Percentiles rank a stretch among this genome's conserved stretches.
phyloP scores from a whole-genome alignment of 2,329 filamentous ascomycete species.

The Hysterium pulicare region DNA sequence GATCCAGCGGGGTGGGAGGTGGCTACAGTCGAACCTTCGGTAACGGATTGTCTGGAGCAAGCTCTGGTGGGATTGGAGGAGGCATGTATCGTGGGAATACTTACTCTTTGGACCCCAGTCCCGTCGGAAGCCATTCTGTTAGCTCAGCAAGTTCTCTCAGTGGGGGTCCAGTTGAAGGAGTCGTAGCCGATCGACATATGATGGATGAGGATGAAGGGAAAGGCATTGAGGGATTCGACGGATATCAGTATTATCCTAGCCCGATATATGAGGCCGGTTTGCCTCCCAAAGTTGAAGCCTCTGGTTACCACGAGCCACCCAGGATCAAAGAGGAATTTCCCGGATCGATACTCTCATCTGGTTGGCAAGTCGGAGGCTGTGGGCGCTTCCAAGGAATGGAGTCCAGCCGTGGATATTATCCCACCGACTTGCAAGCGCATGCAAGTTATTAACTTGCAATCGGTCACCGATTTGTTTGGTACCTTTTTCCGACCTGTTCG shows the following conservation, averaged over 20 bases:
- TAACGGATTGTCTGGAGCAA: constrained; percentile 30
- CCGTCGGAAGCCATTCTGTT: constrained; percentile 41
- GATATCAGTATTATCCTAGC: constrained; percentile 47
- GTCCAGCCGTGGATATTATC: constrained; percentile 46
- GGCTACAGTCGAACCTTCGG: constrained; percentile 35
- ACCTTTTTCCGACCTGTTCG: too few species aligned
- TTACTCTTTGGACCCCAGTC: constrained; percentile 39
- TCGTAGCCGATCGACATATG: constrained; percentile 42
- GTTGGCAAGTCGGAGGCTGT: constrained; percentile 40
- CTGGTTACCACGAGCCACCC: constrained; percentile 30
- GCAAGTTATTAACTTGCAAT: constrained; percentile 31
- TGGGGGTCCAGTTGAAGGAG: constrained; percentile 39
- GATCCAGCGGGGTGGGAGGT: constrained; percentile 60
- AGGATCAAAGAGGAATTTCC: constrained; percentile 44
- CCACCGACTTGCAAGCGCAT: constrained; percentile 38
- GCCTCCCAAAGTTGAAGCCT: constrained; percentile 28
- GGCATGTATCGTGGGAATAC: constrained; percentile 31
- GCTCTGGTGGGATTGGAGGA: constrained; percentile 27
- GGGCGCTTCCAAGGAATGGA: constrained; percentile 47
- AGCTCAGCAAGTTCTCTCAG: constrained; percentile 44
- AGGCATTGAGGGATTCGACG: constrained; percentile 40
- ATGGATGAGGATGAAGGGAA: constrained; percentile 35
- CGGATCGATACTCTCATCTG: constrained; percentile 26
- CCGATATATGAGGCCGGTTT: constrained; percentile 42
- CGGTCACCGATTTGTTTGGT: not conserved